phyloP scores from a whole-genome alignment of 441 rosid genomes.

The Flueggea neowawraea region DNA sequence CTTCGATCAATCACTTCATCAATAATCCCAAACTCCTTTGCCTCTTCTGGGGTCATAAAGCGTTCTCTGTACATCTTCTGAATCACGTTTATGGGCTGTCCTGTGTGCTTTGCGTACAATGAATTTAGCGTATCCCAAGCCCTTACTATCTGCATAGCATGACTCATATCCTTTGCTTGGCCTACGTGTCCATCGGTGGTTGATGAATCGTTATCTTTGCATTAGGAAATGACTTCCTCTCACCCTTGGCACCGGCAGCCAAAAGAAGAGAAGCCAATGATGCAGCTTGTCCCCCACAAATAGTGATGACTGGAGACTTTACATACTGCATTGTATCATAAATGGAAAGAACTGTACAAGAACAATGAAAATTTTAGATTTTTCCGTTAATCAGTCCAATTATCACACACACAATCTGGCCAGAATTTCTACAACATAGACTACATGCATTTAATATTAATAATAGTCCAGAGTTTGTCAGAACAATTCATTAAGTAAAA shows the following conservation, averaged over 20 bases:
- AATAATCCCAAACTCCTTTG: constrained; percentile 90
- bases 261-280: constrained; percentile 97
- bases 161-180: constrained; percentile 92
- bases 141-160: constrained; percentile 89
- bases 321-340: constrained; percentile 98
- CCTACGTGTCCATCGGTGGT: constrained; percentile 95
- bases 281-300: constrained; percentile 96
- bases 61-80: constrained; percentile 95
- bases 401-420: too few relatives aligned
- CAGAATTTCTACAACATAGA: too few relatives aligned
- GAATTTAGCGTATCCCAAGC: constrained; percentile 87
- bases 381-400: too few relatives aligned
- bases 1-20: constrained; percentile 94
- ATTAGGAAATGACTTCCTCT: constrained; percentile 89
- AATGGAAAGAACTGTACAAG: constrained; percentile 78
- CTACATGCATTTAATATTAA: too few relatives aligned
- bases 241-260: constrained; percentile 89
- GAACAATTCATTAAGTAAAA: too few relatives aligned
- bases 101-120: constrained; percentile 73
- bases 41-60: constrained; percentile 93
- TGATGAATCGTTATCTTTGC: constrained; percentile 96
- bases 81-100: constrained; percentile 66
- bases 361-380: neutral
- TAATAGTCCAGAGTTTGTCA: too few relatives aligned
- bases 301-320: constrained; percentile 83